phyloP scores from a whole-genome alignment of 2,329 filamentous ascomycete genomes.

The Chlorencoelia australis region DNA sequence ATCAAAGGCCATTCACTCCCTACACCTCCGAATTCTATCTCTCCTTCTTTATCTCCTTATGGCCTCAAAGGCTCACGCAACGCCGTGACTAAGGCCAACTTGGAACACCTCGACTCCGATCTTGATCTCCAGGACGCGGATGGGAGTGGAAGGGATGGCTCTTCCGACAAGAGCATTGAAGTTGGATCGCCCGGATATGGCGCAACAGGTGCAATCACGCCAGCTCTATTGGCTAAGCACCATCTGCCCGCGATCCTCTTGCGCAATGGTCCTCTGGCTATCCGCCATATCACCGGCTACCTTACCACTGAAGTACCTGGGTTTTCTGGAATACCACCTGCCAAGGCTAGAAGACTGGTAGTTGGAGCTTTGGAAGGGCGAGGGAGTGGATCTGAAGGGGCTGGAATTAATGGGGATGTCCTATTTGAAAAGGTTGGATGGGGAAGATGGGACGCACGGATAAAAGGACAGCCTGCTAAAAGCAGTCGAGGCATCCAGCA shows the following conservation, averaged over 20 bases:
- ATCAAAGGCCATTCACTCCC: conserved; percentile 54
- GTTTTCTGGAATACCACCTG: conserved; percentile 78
- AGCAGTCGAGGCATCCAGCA: conserved; percentile 29
- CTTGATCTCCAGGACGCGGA: conserved; percentile 70
- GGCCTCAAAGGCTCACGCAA: conserved; percentile 48
- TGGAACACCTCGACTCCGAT: conserved; percentile 70
- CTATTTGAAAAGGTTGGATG: conserved; percentile 94
- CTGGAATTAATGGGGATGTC: conserved; percentile 58
- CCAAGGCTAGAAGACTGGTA: conserved; percentile 82
- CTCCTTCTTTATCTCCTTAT: conserved; percentile 74
- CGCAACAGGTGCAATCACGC: conserved; percentile 72
- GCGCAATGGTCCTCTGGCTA: conserved; percentile 80
- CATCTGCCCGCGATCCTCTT: conserved; percentile 87
- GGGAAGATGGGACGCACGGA: conserved; percentile 87
- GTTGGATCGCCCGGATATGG: conserved; percentile 41
- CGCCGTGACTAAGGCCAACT: conserved; percentile 29
- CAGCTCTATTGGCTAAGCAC: conserved; percentile 74
- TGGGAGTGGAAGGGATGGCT: conserved; percentile 25
- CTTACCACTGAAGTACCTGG: conserved; percentile 88
- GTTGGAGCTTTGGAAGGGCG: conserved; percentile 86
- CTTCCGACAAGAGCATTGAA: conserved; percentile 10
- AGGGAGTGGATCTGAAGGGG: conserved; percentile 44
- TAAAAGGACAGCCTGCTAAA: conserved; percentile 51
- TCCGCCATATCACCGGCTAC: conserved; percentile 91
- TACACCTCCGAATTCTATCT: conserved; percentile 93